Percentiles rank a stretch among this genome's conserved stretches.
These are phyloP conservation scores for Dactylellina leptospora DNA, from an alignment of 2,329 filamentous ascomycete species.

Conservation along the genomic window DNA sequence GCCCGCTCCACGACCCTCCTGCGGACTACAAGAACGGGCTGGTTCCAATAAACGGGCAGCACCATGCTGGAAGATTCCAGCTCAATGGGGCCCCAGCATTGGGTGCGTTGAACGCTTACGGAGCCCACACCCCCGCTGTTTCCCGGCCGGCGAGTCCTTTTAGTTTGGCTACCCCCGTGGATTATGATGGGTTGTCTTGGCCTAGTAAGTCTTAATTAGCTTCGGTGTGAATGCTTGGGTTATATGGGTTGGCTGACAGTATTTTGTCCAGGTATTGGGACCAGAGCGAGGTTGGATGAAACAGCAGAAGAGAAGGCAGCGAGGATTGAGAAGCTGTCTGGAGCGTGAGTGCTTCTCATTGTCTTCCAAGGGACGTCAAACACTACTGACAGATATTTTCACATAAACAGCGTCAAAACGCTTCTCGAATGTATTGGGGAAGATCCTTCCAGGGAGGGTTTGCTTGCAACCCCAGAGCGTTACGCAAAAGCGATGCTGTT, in stretches of 20 bases:
- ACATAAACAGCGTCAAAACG: slow-evolving; percentile 60
- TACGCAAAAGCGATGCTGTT: slow-evolving; percentile 96
- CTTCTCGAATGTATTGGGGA: slow-evolving; percentile 75
- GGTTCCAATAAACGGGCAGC: slow-evolving; percentile 1
- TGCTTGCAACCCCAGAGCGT: slow-evolving; percentile 76
- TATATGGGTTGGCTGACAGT: slow-evolving; percentile 1
- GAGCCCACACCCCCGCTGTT: slow-evolving; percentile 48
- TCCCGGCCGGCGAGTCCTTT: slow-evolving; percentile 63
- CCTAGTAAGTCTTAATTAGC: slow-evolving; percentile 61
- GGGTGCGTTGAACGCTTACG: slow-evolving; percentile 31
- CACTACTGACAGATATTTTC: neutral
- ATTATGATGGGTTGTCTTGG: slow-evolving; percentile 68
- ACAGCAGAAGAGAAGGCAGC: slow-evolving; percentile 64
- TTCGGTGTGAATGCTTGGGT: neutral
- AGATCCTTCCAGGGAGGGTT: slow-evolving; percentile 72
- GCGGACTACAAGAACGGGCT: slow-evolving; percentile 32
- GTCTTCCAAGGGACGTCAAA: neutral
- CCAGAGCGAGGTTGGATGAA: slow-evolving; percentile 70
- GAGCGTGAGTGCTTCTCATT: slow-evolving; percentile 61
- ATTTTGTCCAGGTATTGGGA: slow-evolving; percentile 67
- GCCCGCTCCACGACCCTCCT: slow-evolving; percentile 38
- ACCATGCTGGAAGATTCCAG: slow-evolving; percentile 24
- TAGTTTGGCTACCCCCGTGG: slow-evolving; percentile 65
- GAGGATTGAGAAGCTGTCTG: slow-evolving; percentile 69
- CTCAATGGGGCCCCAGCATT: slow-evolving; percentile 8